Base-by-base conservation (phyloP, 805 yeast species). In the Spathaspora gorwiae region DNA sequence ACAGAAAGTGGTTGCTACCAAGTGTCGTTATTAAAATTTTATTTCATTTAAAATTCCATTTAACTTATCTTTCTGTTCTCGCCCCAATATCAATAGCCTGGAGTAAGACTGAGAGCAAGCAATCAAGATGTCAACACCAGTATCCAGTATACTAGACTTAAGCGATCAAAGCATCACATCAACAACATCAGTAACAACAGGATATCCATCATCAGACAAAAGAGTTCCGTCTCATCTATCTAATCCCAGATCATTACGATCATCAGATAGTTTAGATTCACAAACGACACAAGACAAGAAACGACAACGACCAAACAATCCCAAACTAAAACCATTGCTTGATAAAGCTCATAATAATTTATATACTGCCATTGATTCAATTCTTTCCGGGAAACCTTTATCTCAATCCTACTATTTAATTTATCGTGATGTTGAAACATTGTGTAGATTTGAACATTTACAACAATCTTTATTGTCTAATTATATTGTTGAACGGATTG, bases 391-490 rank as follows among this genome's bases (percentile, higher is more conserved):
- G 7, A 9, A 31, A 12, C 47, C 47, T 1, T 43, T 61, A 26
- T 40, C 33, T 26, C 53, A 45, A 33, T 57, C 65, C 37, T 63
- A 56, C 46, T 53, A 54, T 12, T 50, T 53, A 29, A 59, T 62
- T 47, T 61, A 64, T 44, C 49, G 51, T 11, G 52, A 56, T 5
- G 66, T 65, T 11, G 72, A 70, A 49, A 45, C 55, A 15, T 47
- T 69, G 7, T 68, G 73, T 46, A 50, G 57, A 26, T 58, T 49
- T 46, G 64, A 60, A 42, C 62, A 64, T 37, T 47, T 57, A 3
- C 73, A 69, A 50, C 71, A 67, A 46, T 53, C 66, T 19, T 53
- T 55, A 39, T 45, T 70, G 5, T 54, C 57, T 11, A 52, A 47
- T 5, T 24, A 57, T 12, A 48, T 59, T 7, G 47, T 44, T 41